Conservation (phyloP, 225 moss, liverwort and hornwort species). For the Straminergon stramineum region DNA sequence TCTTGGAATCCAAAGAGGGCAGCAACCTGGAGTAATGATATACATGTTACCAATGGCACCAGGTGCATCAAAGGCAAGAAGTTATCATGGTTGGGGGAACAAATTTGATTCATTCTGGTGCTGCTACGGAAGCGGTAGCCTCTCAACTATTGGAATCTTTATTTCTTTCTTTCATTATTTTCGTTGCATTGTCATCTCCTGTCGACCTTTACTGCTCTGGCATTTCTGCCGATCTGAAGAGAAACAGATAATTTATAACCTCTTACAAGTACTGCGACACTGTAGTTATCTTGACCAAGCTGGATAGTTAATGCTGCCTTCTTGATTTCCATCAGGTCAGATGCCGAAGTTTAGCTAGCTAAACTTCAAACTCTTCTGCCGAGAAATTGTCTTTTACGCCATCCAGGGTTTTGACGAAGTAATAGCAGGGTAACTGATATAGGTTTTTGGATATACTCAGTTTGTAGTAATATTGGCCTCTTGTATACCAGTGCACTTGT, state of each 20-base stretch:
- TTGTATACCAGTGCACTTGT: neutral
- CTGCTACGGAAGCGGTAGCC: conserved; percentile 88
- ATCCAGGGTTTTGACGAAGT: neutral
- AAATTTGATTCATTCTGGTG: conserved; percentile 94
- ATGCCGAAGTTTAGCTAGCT: neutral
- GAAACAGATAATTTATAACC: neutral
- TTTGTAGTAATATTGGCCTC: neutral
- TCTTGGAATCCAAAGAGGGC: conserved; percentile 77
- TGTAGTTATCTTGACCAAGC: neutral
- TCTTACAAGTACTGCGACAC: neutral
- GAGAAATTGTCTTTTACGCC: neutral
- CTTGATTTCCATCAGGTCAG: neutral
- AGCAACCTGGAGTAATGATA: conserved; percentile 93
- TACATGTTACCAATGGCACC: conserved; percentile 94
- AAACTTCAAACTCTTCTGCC: neutral
- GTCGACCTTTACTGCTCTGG: neutral
- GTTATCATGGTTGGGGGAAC: conserved; percentile 97
- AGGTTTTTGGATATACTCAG: neutral
- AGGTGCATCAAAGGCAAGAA: conserved; percentile 71
- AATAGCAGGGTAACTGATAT: neutral
- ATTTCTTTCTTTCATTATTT: neutral
- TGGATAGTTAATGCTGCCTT: neutral
- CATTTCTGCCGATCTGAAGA: neutral
- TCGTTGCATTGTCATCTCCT: neutral
- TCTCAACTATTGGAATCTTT: neutral